Conservation (phyloP, 148 eudicot genomes). For the Nepenthes gracilis region DNA sequence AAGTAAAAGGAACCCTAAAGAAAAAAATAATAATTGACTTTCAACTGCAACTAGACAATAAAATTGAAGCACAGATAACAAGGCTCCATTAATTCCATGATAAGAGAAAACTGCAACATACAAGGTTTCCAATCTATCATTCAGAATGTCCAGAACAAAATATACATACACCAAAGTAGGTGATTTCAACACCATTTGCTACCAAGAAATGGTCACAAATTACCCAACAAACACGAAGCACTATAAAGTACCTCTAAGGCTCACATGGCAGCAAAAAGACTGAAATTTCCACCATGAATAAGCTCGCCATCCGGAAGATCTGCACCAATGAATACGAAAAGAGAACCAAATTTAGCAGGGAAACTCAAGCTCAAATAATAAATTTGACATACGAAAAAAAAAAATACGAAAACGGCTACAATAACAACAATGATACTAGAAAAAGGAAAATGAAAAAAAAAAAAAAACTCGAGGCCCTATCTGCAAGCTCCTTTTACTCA, state of each 20-base stretch:
- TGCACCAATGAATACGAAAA: slow-evolving; percentile 20
- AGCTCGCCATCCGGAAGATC: slow-evolving; percentile 82
- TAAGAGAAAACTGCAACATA: too few relatives aligned
- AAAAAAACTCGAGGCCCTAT: too few relatives aligned
- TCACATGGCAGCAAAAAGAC: slow-evolving; percentile 97
- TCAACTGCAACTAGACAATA: too few relatives aligned
- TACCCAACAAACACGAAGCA: slow-evolving; percentile 5
- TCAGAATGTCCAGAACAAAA: too few relatives aligned
- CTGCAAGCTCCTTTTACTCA: too few relatives aligned
- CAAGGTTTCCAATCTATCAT: too few relatives aligned
- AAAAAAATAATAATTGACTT: too few relatives aligned
- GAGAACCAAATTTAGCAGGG: neutral
- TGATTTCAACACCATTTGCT: neutral
- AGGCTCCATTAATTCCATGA: too few relatives aligned
- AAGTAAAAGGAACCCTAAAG: too few relatives aligned
- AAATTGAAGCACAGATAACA: too few relatives aligned
- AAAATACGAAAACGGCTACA: neutral
- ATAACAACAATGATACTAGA: neutral
- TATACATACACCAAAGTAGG: neutral
- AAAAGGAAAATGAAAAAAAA: neutral
- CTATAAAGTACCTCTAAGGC: slow-evolving; percentile 71
- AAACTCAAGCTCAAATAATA: neutral
- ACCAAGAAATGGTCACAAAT: neutral
- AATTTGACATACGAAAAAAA: neutral
- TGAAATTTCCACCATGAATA: slow-evolving; percentile 82